Base-by-base conservation (phyloP, 495 filamentous ascomycete genomes). In the Recurvomyces mirabilis region DNA sequence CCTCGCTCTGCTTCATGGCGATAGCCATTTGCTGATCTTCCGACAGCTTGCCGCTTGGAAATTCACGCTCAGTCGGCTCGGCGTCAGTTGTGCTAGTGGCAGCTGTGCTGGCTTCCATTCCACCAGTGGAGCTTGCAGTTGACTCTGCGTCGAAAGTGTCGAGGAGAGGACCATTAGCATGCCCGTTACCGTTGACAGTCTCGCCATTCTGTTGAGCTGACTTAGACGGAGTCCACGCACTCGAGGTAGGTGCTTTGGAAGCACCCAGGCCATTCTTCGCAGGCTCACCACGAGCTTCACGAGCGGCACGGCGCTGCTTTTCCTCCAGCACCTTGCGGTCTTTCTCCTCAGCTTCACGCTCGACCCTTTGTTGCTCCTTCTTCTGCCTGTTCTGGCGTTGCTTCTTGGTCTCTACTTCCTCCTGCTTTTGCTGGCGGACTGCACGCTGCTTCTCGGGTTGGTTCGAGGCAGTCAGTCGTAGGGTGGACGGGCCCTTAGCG, bases 321-420 rank as follows among this genome's bases (percentile, higher is more conserved):
- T 94, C 85, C 48, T 81, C 64, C 45, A 81, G 63, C 29, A 70
- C 68, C 55, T 79, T 74, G 53, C 87, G 75, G 56, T 83, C 68
- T 51, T 77, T 72, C 66, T 94, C 87, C 1, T 77, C 74, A 46
- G 79, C 77, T 62, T 83, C 81, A 20, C 84, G 79, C 35, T 72
- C 64, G 32, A 70, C 63, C 68, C 84, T 84, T 42, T 74, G 72
- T 31, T 73, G 76, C 65, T 93, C 85, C 38, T 72, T 77, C 73
- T 89, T 94, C 60, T 77, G 70, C 26, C 75, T 73, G 65, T 91
- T 84, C 67, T 91, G 84, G 38, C 87, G 78, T 66, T 89, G 83
- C 71, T 93, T 94, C 79, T 94, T 93, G 20, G 79, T 82, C 65
- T 88, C 82, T 46, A 77, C 69, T 14, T 62, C 51, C 36, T 64